phyloP scores from a whole-genome alignment of 768 basidiomycete species.

The Pholiota conissans region DNA sequence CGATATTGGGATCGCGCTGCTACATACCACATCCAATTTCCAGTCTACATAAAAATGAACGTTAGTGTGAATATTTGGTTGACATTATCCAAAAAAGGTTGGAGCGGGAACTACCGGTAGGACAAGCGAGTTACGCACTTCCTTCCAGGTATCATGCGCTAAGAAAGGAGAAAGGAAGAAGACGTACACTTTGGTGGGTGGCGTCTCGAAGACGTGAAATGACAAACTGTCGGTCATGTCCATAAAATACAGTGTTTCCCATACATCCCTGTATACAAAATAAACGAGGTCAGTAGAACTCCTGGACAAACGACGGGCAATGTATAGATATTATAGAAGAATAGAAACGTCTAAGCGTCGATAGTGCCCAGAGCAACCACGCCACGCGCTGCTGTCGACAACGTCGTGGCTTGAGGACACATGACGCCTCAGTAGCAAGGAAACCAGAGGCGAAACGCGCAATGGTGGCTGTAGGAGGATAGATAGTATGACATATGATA shows the following conservation, averaged over 20 bases:
- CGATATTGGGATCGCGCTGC: neutral
- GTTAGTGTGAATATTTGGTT: too few relatives aligned
- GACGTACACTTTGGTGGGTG: constrained; percentile 63
- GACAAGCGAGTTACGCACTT: neutral
- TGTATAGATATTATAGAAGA: neutral
- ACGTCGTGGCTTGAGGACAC: neutral
- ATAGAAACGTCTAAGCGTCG: too few relatives aligned
- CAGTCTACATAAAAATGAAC: constrained; percentile 36
- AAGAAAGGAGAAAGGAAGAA: neutral
- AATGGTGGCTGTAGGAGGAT: neutral
- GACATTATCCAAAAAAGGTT: too few relatives aligned
- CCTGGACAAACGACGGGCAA: neutral
- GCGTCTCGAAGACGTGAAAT: constrained; percentile 61
- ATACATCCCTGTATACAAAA: constrained; percentile 53
- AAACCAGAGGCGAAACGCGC: too few relatives aligned
- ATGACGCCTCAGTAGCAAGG: too few relatives aligned
- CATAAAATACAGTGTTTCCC: constrained; percentile 60
- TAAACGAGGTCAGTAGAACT: constrained; percentile 1
- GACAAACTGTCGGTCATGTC: constrained; percentile 59
- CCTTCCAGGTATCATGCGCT: neutral
- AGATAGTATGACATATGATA: neutral
- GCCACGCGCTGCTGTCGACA: neutral
- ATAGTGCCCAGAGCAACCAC: neutral
- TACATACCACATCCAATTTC: constrained; percentile 73
- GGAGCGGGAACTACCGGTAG: neutral